Base-by-base conservation (phyloP, 78 protist species). In the Creolimax fragrantissima region DNA sequence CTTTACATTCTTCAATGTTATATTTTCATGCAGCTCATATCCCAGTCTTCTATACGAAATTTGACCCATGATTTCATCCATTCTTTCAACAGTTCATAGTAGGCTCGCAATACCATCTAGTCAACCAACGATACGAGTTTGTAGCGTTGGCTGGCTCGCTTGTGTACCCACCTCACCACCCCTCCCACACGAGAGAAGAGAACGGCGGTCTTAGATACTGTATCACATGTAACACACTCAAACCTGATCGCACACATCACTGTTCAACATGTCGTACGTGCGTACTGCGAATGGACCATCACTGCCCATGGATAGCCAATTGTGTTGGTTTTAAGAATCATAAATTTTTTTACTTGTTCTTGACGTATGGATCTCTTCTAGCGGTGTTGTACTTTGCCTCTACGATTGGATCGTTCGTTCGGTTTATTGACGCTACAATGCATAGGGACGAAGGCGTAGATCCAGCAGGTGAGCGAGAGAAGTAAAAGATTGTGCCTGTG, bases 231-330 rank as follows among this genome's bases (percentile, higher is more conserved):
- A 58, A 58, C 74, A 58, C 11, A 32, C 24, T 58, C 11, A 58
- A 58, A 58, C 74, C 74, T 17, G 74, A 58, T 58, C 94, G 94
- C 45, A 41, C 92, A 3, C 81, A 93, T 41, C 97, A 96, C 93
- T 95, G 96, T 58, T 5, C 35, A 41, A 2, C 66, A 36, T 95
- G 96, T 91, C 44, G 93, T 47, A 3, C 2, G 32, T 96, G 98
- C 91, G 97, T 96, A n/a, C 42, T 42, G 4, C 3, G 11, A 35
- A 96, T 95, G 43, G 98, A 96, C 94, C 99, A 98, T 91, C 98
- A 98, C 95, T 98, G 99, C 91, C 97, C 96, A n/a, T 96, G 99
- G 99, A 45, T 96, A 32, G 43, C 90, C 66, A 81, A 84, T n/a
- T 98, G 98, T 88, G 93, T 98, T 24, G 98, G 98, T 5, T 67